Percentiles rank a stretch among this genome's conserved stretches.
Conservation (phyloP, 306 rosid species). For the Pterocarpus macrocarpus region DNA sequence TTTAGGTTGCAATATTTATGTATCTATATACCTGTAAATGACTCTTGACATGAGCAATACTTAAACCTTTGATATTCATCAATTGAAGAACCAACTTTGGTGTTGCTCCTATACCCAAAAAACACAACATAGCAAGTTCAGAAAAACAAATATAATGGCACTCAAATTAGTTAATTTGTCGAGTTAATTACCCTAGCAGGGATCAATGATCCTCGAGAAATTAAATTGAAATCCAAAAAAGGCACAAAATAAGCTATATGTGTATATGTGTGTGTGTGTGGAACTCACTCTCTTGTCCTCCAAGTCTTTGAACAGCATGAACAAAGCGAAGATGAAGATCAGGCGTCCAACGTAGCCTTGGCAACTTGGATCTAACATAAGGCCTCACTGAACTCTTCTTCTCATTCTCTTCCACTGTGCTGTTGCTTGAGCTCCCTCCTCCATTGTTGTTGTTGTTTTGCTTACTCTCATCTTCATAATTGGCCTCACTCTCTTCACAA, state of each 20-base stretch:
- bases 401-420: conserved; percentile 85
- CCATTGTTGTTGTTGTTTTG: conserved; percentile 52
- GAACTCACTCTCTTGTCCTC: conserved; percentile 92
- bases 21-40: conserved; percentile 79
- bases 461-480: conserved; percentile 50
- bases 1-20: background rate
- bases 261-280: background rate
- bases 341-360: conserved; percentile 91
- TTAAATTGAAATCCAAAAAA: conserved; percentile 33
- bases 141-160: background rate
- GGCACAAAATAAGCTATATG: background rate
- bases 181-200: conserved; percentile 10
- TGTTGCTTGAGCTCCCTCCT: conserved; percentile 89
- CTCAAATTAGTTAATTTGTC: conserved; percentile 6
- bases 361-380: conserved; percentile 92
- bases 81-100: conserved; percentile 98
- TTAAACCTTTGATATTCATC: conserved; percentile 92
- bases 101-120: conserved; percentile 77
- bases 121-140: background rate
- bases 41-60: conserved; percentile 97
- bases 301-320: conserved; percentile 92
- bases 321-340: conserved; percentile 92
- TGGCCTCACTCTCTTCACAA: conserved; percentile 48
- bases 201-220: background rate
- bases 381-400: conserved; percentile 74